Percentiles rank a stretch among this genome's conserved stretches.
These are phyloP conservation scores for Scheffersomyces titani DNA, from an alignment of 1,139 yeast genomes.

Conservation along the genomic window DNA sequence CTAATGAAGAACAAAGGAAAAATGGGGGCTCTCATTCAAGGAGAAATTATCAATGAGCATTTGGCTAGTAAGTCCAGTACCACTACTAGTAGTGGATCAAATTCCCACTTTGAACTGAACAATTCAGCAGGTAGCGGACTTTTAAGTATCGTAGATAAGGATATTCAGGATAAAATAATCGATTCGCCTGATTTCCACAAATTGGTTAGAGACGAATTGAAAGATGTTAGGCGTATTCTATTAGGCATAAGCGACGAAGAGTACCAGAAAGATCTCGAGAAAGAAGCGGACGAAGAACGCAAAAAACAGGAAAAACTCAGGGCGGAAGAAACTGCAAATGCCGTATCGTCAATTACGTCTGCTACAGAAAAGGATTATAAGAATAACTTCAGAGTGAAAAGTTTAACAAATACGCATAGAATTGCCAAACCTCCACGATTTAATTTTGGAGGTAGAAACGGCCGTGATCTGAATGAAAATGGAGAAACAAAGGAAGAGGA, in stretches of 20 bases:
- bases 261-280: conserved; percentile 25
- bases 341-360: not conserved
- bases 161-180: conserved; percentile 47
- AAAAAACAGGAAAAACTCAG: conserved; percentile 5
- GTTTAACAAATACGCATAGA: conserved; percentile 18
- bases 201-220: conserved; percentile 32
- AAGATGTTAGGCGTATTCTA: conserved; percentile 33
- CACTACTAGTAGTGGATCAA: conserved; percentile 2
- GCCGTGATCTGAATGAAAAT: conserved; percentile 1
- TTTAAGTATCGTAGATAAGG: conserved; percentile 46
- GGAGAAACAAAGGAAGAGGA: conserved; percentile 10
- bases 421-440: conserved; percentile 35
- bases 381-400: conserved; percentile 31
- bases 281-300: conserved; percentile 16
- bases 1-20: conserved; percentile 53
- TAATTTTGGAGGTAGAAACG: conserved; percentile 18
- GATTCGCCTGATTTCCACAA: conserved; percentile 45
- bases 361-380: conserved; percentile 17
- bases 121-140: conserved; percentile 10
- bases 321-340: not conserved
- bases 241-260: conserved; percentile 47
- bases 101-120: not conserved
- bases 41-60: conserved; percentile 37
- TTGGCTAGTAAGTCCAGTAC: conserved; percentile 6
- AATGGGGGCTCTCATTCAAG: conserved; percentile 55